Evolutionary conservation across 2,329 filamentous ascomycete genomes (phyloP), one percentile per base, ranked within the genome.

Genomic region (Neonectria ditissima): DNA sequence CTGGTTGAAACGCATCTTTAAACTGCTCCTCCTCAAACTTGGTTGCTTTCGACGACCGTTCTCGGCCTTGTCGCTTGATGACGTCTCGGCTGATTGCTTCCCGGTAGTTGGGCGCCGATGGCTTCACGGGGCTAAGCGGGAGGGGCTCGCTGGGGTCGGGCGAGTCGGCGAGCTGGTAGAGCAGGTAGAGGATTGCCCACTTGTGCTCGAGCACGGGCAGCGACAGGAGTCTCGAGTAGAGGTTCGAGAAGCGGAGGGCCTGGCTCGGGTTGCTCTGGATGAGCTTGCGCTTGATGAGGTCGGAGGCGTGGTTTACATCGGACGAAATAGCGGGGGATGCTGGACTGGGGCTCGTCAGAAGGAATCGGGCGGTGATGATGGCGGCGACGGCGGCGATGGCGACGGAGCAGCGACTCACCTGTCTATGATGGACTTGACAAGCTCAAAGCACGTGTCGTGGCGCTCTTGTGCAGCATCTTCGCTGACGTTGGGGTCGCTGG

Each of bases 131-230:
- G 59, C 76, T 83, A 37, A 83, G 70, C n/a, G 82, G 81, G 11
- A 81, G 76, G 45, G 83, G 85, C 57, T 86, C 83, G 70, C 79
- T 81, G 2, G 86, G 85, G 63, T 88, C 83, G 34, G 86, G 84
- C 4, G 87, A 88, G 74, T 94, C 92, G 65, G 92, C 89, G 51
- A 97, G 86, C 72, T 93, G 90, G 77, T 96, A 92, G 44, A 99
- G 87, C 44, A 99, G 89, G 77, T 97, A 97, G 20, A 99, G 84
- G 69, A 99, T 97, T 3, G 92, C 93, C 94, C 94, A 98, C 86
- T 99, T 99, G 79, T 97, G 92, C 73, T 92, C 92, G 47, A 99
- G 85, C 6, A 98, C 94, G 0, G 94, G 94, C 69, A 97, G 89
- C n/a, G 93, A 92, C 26, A 97, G 84, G 18, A 99, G 86, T 60